Base-by-base conservation (phyloP, 73 alveolate species). In the Paramecium bursaria region DNA sequence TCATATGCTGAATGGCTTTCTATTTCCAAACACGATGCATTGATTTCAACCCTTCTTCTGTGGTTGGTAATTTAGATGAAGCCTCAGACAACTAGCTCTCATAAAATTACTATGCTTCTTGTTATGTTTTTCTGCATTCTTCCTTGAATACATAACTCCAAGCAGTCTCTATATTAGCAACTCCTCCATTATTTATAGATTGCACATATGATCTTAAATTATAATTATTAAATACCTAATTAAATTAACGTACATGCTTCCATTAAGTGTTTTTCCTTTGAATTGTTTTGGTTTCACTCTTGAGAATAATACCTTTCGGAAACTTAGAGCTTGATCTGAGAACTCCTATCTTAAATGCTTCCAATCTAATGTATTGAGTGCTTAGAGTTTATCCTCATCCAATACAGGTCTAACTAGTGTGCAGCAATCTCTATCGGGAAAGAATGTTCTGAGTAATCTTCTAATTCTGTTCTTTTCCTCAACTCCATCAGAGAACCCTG, bases 291-390 rank as follows among this genome's bases (percentile, higher is more conserved):
- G 97, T 73, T 87, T 96, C 3, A 96, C 93, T 52, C 96, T 85
- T 21, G 91, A 90, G 51, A 95, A 86, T 21, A 96, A 95, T 79
- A 95, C 93, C 87, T 90, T 94, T 47, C 98, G 90, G 33, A 96
- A 88, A 17, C 85, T 80, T 50, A 94, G 54, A 33, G 93, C 95
- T 80, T 95, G 93, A 14, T 96, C 98, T 19, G 93, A 92, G 91
- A 96, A 96, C 67, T 96, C 99, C 30, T 95, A 95, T 54, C 99
- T 92, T 25, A 96, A 88, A 31, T 94, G 92, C 21, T 91, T 95
- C 15, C 91, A 87, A 6, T 94, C 98, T 89, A 95, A 74, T 50
- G 57, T 74, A 25, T 94, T 94, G 5, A 94, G 60, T 26, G 33
- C 80, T 77, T 95, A 91, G 33, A 95, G 86, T 79, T 93, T 76